These are phyloP conservation scores for Telopea speciosissima DNA, from an alignment of 177 flowering plant species.

Conservation along the genomic window DNA sequence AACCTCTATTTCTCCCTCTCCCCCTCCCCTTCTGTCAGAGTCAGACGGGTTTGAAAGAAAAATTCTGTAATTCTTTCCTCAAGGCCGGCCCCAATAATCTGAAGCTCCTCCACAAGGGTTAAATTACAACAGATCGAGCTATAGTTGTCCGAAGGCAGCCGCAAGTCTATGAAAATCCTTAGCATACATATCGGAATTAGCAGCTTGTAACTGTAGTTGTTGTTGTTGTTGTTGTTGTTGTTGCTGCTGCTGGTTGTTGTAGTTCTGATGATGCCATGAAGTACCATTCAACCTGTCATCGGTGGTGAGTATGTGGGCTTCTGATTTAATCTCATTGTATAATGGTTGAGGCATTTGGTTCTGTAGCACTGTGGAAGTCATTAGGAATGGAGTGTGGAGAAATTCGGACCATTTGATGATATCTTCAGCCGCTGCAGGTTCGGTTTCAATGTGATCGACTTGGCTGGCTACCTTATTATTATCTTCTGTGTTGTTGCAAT, in stretches of 20 bases:
- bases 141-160: slow-evolving; percentile 28
- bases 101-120: slow-evolving; percentile 9
- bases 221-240: too few species aligned
- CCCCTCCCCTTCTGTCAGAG: background rate
- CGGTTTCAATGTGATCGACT: slow-evolving; percentile 11
- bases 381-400: slow-evolving; percentile 16
- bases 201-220: slow-evolving; percentile 13
- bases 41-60: background rate
- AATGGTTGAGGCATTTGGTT: slow-evolving; percentile 21
- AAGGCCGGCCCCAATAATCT: background rate
- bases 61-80: slow-evolving; percentile 15
- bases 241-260: slow-evolving; percentile 13
- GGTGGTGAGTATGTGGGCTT: slow-evolving; percentile 12
- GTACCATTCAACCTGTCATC: slow-evolving; percentile 9
- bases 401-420: slow-evolving; percentile 27
- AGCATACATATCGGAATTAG: slow-evolving; percentile 14
- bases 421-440: slow-evolving; percentile 19
- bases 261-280: background rate
- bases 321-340: slow-evolving; percentile 27
- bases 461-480: background rate
- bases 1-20: slow-evolving; percentile 5
- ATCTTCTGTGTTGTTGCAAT: slow-evolving; percentile 16
- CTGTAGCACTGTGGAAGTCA: slow-evolving; percentile 17
- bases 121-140: slow-evolving; percentile 13
- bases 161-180: slow-evolving; percentile 31